These are phyloP conservation scores for Crucibulum laeve DNA, from an alignment of 768 basidiomycete genomes.

Conservation along the genomic window DNA sequence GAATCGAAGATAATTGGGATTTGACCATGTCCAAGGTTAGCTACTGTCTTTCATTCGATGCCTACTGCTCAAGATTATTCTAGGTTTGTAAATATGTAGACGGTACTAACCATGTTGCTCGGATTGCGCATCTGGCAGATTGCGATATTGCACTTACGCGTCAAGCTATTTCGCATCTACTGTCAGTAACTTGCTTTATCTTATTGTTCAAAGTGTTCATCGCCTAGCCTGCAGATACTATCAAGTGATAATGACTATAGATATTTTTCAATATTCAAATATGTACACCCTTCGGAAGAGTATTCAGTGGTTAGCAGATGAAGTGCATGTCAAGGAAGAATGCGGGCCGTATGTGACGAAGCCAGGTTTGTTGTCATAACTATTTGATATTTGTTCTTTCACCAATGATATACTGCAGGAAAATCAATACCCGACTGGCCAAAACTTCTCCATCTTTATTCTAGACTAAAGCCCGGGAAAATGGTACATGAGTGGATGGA, in stretches of 20 bases:
- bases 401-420: slow-evolving; percentile 28
- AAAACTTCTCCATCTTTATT: slow-evolving; percentile 80
- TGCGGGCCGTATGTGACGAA: slow-evolving; percentile 90
- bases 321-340: slow-evolving; percentile 80
- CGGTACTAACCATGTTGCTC: slow-evolving; percentile 86
- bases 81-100: slow-evolving; percentile 81
- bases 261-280: slow-evolving; percentile 97
- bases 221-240: slow-evolving; percentile 62
- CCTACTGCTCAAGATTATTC: neutral
- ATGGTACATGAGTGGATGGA: slow-evolving; percentile 90
- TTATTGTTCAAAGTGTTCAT: slow-evolving; percentile 4
- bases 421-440: slow-evolving; percentile 79
- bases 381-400: neutral
- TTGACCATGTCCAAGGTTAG: slow-evolving; percentile 83
- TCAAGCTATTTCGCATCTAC: slow-evolving; percentile 84
- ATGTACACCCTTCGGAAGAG: slow-evolving; percentile 91
- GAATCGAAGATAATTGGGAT: slow-evolving; percentile 94
- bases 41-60: neutral
- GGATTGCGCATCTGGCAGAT: slow-evolving; percentile 89
- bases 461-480: slow-evolving; percentile 76
- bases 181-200: slow-evolving; percentile 46
- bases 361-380: slow-evolving; percentile 53
- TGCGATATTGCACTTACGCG: slow-evolving; percentile 81
- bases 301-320: slow-evolving; percentile 84
- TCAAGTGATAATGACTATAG: slow-evolving; percentile 93